Base-by-base conservation (phyloP, 192 early-diverging fungal species). In the Entomortierella beljakovae region DNA sequence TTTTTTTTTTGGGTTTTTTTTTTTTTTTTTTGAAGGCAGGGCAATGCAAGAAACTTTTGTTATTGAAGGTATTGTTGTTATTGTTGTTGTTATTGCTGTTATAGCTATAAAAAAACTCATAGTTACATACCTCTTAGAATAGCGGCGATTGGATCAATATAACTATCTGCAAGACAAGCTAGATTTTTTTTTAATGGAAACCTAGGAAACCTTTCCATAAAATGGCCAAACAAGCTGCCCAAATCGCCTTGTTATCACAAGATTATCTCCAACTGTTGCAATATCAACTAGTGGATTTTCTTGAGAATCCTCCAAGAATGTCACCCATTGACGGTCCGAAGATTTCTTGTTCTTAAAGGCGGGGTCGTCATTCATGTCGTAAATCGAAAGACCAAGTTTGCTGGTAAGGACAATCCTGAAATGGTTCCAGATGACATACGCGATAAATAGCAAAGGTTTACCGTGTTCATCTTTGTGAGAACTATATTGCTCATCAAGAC, bases 371-470 rank as follows among this genome's bases (percentile, higher is more conserved):
- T 70, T 68, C 67, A 79, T 34, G 22, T 69, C 67, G 20, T 70
- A 31, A 26, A 79, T 65, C 23, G 42, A 15, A 0, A 79, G 25
- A 1, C 75, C 75, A 8, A 60, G 33, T 10, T 33, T 34, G 2
- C 54, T 25, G 0, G 75, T 70, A 48, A 79, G 23, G 1, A 22
- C 54, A 7, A 79, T 79, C 16, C 61, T 35, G 13, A 59, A 79
- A n/a, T 62, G 75, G n/a, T 70, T 70, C 75, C 75, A 79, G 1
- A 70, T 52, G 8, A 79, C 67, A 31, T 63, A 79, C 0, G 75
- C 75, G 16, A 64, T 65, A 25, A 79, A 79, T 26, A 20, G 29
- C 28, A 79, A 9, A 11, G 61, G 67, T 28, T 37, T 28, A 0
- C 20, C 23, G 8, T 60, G 20, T 18, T 61, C 71, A 1, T 18